Evolutionary conservation across 345 rosid species (phyloP).

Genomic region (Eucalyptus cloeziana): DNA sequence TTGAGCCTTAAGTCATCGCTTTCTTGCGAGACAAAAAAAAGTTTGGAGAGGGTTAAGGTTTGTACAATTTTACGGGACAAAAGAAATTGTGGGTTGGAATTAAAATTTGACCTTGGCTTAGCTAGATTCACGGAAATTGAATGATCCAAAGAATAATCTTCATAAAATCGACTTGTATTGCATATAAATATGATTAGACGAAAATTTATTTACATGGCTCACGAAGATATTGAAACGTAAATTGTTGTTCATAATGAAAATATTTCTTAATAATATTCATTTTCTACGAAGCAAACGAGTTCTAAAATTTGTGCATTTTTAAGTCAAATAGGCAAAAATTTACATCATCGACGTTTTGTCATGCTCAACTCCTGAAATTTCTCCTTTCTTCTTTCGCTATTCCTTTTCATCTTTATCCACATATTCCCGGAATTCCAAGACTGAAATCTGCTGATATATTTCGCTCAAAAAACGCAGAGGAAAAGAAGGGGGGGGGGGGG

Average conservation of each 20-base stretch:
- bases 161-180: too few relatives aligned
- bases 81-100: neutral
- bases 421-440: neutral
- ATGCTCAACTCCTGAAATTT: neutral
- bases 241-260: too few relatives aligned
- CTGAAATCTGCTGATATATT: neutral
- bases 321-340: neutral
- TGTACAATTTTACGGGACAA: neutral
- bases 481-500: neutral
- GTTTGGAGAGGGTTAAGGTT: too few relatives aligned
- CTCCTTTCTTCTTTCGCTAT: neutral
- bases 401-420: neutral
- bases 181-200: accelerated
- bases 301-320: neutral
- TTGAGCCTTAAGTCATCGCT: neutral
- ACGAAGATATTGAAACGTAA: accelerated
- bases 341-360: neutral
- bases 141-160: too few relatives aligned
- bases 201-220: too few relatives aligned
- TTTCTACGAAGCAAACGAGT: accelerated
- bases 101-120: neutral
- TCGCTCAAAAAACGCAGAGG: neutral
- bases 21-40: neutral
- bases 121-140: too few relatives aligned
- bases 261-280: too few relatives aligned